Percentiles rank a stretch among this genome's conserved stretches.
Evolutionary conservation across 1,139 yeast genomes (phyloP).

Genomic region (Dujonia santamariae): DNA sequence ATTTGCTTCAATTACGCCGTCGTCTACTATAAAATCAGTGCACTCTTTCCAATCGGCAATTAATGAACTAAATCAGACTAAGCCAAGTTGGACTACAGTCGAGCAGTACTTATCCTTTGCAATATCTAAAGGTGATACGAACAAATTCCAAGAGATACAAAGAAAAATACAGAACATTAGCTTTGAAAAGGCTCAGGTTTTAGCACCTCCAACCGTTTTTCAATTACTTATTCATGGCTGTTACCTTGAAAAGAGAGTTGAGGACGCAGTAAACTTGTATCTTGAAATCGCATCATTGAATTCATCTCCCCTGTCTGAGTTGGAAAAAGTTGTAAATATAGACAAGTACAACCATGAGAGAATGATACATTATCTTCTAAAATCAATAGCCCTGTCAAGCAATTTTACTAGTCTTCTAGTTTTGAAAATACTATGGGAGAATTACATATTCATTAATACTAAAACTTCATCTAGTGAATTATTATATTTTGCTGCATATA

Average conservation of each 20-base stretch:
- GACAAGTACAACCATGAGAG: conserved; percentile 2
- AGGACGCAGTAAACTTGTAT: conserved; percentile 2
- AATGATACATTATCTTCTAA: conserved; percentile 1
- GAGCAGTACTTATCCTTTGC: conserved; percentile 3
- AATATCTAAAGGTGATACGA: neutral
- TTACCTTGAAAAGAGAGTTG: neutral
- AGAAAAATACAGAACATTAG: neutral
- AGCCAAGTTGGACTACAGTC: conserved; percentile 2
- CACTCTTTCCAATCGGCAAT: neutral
- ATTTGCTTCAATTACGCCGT: neutral
- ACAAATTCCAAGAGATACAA: neutral
- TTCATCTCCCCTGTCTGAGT: neutral
- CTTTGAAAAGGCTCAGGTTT: neutral
- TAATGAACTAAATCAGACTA: neutral
- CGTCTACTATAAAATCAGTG: conserved; percentile 1
- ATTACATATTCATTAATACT: conserved; percentile 11
- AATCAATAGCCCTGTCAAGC: neutral
- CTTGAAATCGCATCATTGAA: neutral
- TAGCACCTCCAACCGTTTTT: neutral
- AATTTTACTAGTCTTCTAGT: conserved; percentile 13
- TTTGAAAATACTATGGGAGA: conserved; percentile 20
- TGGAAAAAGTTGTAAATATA: neutral
- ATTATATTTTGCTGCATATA: conserved; percentile 22
- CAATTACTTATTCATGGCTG: conserved; percentile 4
- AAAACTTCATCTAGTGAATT: conserved; percentile 4